Evolutionary conservation across 495 filamentous ascomycete genomes (phyloP).

Genomic region (Talaromyces thailandensis): DNA sequence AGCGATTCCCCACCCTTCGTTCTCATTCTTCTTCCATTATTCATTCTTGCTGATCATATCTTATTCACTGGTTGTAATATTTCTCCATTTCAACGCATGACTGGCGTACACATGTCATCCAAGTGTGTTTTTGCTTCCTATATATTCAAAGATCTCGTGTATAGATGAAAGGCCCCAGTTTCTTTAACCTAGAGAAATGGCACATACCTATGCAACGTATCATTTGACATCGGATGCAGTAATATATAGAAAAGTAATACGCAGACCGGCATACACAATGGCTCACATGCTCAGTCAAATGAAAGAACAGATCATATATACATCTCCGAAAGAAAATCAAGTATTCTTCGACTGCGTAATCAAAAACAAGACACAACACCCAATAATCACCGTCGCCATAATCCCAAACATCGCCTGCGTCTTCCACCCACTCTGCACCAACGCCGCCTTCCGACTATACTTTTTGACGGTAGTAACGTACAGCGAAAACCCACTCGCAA

Average conservation of each 20-base stretch:
- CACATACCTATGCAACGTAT: not conserved
- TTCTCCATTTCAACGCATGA: not conserved
- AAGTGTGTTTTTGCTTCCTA: not conserved
- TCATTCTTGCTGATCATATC: not conserved
- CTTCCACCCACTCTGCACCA: conserved; percentile 92
- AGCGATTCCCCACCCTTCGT: not conserved
- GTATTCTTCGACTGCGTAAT: conserved; percentile 35
- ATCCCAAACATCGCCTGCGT: conserved; percentile 73
- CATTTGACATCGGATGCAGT: not conserved
- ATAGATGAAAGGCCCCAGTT: not conserved
- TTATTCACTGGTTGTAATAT: not conserved
- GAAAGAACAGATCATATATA: not conserved
- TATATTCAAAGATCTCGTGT: not conserved
- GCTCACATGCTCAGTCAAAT: not conserved
- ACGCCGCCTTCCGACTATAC: conserved; percentile 65
- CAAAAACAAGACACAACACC: conserved; percentile 62
- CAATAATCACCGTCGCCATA: conserved; percentile 72
- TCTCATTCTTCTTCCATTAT: not conserved
- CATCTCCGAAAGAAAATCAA: not conserved
- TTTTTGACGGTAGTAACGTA: conserved; percentile 83
- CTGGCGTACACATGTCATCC: not conserved
- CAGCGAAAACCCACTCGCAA: conserved; percentile 71
- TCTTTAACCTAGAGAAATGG: not conserved
- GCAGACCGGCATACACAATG: not conserved
- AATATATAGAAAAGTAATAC: not conserved